Evolutionary conservation across 1,284 basidiomycete genomes (phyloP), one percentile per base, ranked within the genome.

Genomic region (Moesziomyces sp.): DNA sequence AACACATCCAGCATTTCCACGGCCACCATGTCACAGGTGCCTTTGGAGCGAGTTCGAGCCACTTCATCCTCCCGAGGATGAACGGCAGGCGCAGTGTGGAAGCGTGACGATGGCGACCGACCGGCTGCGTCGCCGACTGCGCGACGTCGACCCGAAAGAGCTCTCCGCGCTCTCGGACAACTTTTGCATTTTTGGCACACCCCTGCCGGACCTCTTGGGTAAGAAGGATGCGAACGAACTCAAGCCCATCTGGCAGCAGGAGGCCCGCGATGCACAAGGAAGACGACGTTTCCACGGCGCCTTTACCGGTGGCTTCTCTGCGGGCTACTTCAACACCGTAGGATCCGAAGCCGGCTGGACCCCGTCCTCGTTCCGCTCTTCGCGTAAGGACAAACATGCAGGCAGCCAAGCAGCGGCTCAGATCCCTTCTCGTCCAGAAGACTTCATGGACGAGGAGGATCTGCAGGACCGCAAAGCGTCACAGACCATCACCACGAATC

Each of bases 371-470:
- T 99, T 98, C 52, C 66, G 68, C 7, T 79, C 77, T 13, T 79
- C 75, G 84, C 90, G 93, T 3, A 52, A 59, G 11, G 57, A 66
- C 46, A 69, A 63, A 40, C 43, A n/a, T 3, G 52, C 35, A 1
- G 63, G 52, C n/a, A 44, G 26, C 24, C 43, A 35, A 44, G 28
- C 34, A 24, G 47, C 46, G n/a, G 35, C 51, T 13, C 90, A 79
- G 84, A 43, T 88, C 70, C 88, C 60, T 35, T 57, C 53, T 30
- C 67, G 89, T 13, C 90, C 92, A 0, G 93, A 97, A 83, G 96
- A 98, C 84, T 98, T 94, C 84, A 99, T 99, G 96, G 96, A 99
- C 85, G 96, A 97, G 46, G 97, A 99, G 85, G 96, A 97, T 84
- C 86, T 96, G n/a, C 89, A 90, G 42, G 92, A 93, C 69, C 84